Base-by-base conservation (phyloP, 331 rosid genomes). In the Acacia pycnantha region DNA sequence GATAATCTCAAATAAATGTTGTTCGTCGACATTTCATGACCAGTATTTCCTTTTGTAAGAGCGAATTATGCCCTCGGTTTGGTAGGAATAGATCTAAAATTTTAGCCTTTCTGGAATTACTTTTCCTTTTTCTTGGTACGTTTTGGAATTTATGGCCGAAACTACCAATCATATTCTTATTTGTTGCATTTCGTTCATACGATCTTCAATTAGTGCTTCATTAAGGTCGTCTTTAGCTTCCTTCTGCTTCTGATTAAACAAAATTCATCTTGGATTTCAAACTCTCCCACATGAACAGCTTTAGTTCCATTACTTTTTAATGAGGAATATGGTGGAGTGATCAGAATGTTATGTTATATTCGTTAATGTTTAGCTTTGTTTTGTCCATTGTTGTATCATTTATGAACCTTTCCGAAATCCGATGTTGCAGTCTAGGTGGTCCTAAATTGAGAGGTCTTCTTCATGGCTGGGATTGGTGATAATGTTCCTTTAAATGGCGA, bases 381-480 rank as follows among this genome's bases (percentile, higher is more conserved):
- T 82, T 77, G 37, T 72, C 24, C 43, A 11, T 68, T 46, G 81
- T 58, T 77, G 58, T 76, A 29, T 73, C 53, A 37, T 40, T 73
- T n/a, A 70, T 77, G 14, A 73, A 59, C 1, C 24, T 78, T 67
- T 82, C 70, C 44, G 84, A 86, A 73, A 47, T 82, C 82, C 72
- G 81, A 69, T 80, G 37, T 82, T 69, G 88, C 82, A 79, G 87
- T 69, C 77, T 73, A 31, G 79, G 82, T 43, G 77, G 70, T 72
- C n/a, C 73, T 12, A 11, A 48, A 40, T 79, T 78, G 81, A 83
- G 81, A 83, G 83, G 86, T 74, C 35, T 80, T 82, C 83, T 80
- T 82, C 83, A 95, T 93, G 98, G 94, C 92, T 66, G 97, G 98
- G 84, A 84, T 90, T 50, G 95, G 91, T 80, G 97, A 93, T 33